Evolutionary conservation across 192 early-diverging fungal species (phyloP).

Genomic region (Pilobolus umbonatus): DNA sequence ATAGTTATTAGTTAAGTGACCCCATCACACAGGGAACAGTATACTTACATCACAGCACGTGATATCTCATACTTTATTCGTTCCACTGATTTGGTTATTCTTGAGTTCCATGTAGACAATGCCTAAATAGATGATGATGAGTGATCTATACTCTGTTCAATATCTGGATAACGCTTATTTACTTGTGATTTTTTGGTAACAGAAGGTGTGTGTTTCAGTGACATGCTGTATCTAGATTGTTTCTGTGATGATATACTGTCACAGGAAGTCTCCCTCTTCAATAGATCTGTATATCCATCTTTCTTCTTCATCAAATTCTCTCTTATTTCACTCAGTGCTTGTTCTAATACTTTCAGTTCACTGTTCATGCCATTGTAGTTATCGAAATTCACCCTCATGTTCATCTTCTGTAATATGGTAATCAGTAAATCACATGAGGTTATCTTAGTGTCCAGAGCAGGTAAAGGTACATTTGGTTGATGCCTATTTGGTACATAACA

Average conservation of each 20-base stretch:
- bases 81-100: conserved; percentile 8
- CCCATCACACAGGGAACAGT: background rate
- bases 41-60: background rate
- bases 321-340: conserved; percentile 1
- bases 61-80: conserved; percentile 7
- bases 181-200: conserved; percentile 7
- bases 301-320: background rate
- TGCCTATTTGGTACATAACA: background rate
- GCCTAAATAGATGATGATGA: conserved; percentile 1
- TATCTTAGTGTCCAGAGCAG: conserved; percentile 1
- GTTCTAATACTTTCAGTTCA: background rate
- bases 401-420: background rate
- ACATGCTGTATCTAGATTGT: too few relatives aligned
- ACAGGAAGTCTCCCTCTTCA: too few relatives aligned
- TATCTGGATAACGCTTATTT: background rate
- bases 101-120: background rate
- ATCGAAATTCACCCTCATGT: background rate
- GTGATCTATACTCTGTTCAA: background rate
- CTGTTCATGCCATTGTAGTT: background rate
- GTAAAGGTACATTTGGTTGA: conserved; percentile 7
- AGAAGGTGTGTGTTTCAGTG: background rate
- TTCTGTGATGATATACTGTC: too few relatives aligned
- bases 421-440: conserved; percentile 1
- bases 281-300: background rate
- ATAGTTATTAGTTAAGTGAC: background rate